Evolutionary conservation across 345 rosid genomes (phyloP).

Genomic region (Camelina laxa): DNA sequence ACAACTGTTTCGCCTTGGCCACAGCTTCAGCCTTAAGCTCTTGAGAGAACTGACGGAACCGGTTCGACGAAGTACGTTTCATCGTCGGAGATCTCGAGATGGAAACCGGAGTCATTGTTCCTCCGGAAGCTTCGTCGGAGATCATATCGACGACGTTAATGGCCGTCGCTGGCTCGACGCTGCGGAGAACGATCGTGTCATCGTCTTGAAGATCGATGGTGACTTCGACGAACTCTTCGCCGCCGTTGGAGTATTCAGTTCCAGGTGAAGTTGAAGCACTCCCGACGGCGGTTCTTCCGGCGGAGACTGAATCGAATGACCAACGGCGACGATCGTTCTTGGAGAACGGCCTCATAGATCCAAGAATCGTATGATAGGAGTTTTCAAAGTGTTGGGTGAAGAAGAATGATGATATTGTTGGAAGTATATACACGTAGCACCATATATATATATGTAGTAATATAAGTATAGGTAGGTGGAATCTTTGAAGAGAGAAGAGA

Average conservation of each 20-base stretch:
- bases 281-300: slow-evolving; percentile 41
- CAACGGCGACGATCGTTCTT: slow-evolving; percentile 86
- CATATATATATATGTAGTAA: not conserved
- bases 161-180: slow-evolving; percentile 88
- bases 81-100: slow-evolving; percentile 75
- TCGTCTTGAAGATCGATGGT: slow-evolving; percentile 92
- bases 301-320: slow-evolving; percentile 79
- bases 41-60: slow-evolving; percentile 78
- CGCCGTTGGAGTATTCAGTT: slow-evolving; percentile 52
- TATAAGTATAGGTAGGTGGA: slow-evolving; percentile 25
- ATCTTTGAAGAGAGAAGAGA: slow-evolving; percentile 26
- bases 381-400: slow-evolving; percentile 14
- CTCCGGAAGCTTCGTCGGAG: slow-evolving; percentile 44
- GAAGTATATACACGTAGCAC: slow-evolving; percentile 37
- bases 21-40: slow-evolving; percentile 96
- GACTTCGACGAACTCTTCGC: slow-evolving; percentile 91
- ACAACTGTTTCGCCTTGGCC: slow-evolving; percentile 84
- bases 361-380: not conserved
- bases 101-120: slow-evolving; percentile 50
- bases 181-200: slow-evolving; percentile 84
- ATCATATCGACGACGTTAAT: slow-evolving; percentile 43
- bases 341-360: slow-evolving; percentile 49
- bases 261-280: slow-evolving; percentile 66
- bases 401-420: not conserved
- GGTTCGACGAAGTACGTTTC: slow-evolving; percentile 67